Evolutionary conservation across 306 rosid species (phyloP).

Genomic region (Cicer bijugum): DNA sequence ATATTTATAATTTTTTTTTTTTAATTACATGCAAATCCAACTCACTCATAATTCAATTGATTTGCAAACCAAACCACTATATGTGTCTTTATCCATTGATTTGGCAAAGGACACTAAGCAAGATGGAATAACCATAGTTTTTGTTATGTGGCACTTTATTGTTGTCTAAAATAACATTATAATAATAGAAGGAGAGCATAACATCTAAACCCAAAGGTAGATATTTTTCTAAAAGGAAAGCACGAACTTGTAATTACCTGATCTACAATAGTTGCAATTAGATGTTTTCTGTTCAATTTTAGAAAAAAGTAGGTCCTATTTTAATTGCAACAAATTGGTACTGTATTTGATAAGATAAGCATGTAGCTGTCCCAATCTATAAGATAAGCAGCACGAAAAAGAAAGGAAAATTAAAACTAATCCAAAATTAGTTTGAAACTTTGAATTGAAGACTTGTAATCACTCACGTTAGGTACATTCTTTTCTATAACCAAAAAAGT

Average conservation of each 20-base stretch:
- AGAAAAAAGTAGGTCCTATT: slow-evolving; percentile 2
- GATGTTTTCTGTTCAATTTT: slow-evolving; percentile 1
- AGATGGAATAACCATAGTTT: not conserved
- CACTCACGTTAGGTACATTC: slow-evolving; percentile 3
- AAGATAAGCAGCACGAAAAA: not conserved
- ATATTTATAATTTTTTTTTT: no score
- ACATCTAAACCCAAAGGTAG: slow-evolving; percentile 9
- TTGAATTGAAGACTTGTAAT: not conserved
- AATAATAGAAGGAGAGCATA: not conserved
- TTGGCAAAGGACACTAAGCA: slow-evolving; percentile 1
- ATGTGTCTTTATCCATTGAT: slow-evolving; percentile 9
- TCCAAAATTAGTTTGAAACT: not conserved
- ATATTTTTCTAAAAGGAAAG: slow-evolving; percentile 30
- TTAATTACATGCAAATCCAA: no score
- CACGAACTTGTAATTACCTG: not conserved
- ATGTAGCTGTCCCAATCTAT: not conserved
- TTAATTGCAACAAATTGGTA: not conserved
- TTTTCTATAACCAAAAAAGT: not conserved
- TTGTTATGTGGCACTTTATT: not conserved
- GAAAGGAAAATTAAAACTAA: not conserved
- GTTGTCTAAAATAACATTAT: not conserved
- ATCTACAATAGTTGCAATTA: not conserved
- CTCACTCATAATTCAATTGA: no score
- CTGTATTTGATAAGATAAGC: not conserved
- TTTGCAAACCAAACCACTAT: not conserved